These are phyloP conservation scores for Pseudocercospora eumusae DNA, from an alignment of 2,329 filamentous ascomycete species.

Conservation along the genomic window DNA sequence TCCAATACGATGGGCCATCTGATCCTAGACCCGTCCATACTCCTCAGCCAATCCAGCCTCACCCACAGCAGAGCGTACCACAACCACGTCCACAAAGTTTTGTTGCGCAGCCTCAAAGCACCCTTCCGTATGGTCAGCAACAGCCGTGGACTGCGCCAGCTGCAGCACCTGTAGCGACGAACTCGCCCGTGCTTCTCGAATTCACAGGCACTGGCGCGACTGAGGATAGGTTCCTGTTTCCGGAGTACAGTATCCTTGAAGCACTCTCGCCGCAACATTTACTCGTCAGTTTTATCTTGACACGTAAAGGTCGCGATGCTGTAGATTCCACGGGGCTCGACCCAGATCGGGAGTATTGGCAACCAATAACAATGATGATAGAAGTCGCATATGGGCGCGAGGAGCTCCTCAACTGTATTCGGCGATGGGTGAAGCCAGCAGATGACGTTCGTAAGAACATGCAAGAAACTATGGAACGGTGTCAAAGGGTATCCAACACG, in stretches of 20 bases:
- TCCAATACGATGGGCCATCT: constrained; percentile 30
- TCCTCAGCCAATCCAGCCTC: constrained; percentile 20
- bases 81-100: constrained; percentile 14
- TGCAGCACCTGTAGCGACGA: constrained; percentile 39
- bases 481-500: constrained; percentile 56
- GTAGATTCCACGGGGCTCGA: constrained; percentile 37
- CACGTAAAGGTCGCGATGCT: constrained; percentile 68
- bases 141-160: constrained; percentile 29
- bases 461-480: constrained; percentile 59
- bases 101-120: constrained; percentile 17
- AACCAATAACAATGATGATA: constrained; percentile 65
- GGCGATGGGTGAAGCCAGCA: constrained; percentile 57
- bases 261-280: constrained; percentile 57
- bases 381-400: constrained; percentile 56
- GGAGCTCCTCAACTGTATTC: constrained; percentile 56
- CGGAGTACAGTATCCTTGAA: constrained; percentile 75
- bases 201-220: constrained; percentile 59
- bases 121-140: constrained; percentile 26
- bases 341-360: constrained; percentile 67
- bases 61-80: constrained; percentile 4
- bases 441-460: constrained; percentile 58
- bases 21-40: constrained; percentile 20
- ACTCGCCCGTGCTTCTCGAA: constrained; percentile 69
- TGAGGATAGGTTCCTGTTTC: constrained; percentile 76
- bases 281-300: constrained; percentile 74